phyloP scores from a whole-genome alignment of 2,329 filamentous ascomycete species.

The Sporothrix schenckii region DNA sequence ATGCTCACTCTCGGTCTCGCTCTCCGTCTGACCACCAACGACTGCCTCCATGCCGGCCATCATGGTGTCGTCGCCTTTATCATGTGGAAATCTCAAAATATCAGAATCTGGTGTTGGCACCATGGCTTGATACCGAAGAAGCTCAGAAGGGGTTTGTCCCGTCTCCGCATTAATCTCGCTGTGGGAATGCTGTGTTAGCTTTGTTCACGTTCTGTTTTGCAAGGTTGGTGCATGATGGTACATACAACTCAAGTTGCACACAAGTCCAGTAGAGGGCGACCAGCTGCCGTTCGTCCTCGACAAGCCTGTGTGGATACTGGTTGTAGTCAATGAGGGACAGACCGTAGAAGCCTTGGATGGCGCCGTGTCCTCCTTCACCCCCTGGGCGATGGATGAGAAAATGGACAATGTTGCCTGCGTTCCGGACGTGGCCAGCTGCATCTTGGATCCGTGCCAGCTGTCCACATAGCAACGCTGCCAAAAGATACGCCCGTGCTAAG shows the following conservation, averaged over 20 bases:
- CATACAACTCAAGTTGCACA: constrained; percentile 35
- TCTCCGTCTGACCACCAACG: not conserved
- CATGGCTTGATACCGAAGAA: constrained; percentile 31
- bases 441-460: constrained; percentile 32
- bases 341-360: not conserved
- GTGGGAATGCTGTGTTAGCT: not conserved
- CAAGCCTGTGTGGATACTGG: constrained; percentile 9
- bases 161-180: constrained; percentile 33
- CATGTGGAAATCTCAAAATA: not conserved
- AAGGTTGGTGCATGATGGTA: not conserved
- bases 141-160: constrained; percentile 23
- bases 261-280: constrained; percentile 34
- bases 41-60: not conserved
- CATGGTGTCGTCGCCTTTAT: not conserved
- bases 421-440: constrained; percentile 30
- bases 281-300: constrained; percentile 31
- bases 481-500: constrained; percentile 34
- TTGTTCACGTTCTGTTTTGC: not conserved
- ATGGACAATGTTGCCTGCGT: constrained; percentile 27
- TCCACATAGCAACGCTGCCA: constrained; percentile 34
- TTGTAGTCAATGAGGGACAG: constrained; percentile 31
- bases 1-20: not conserved
- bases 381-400: constrained; percentile 24
- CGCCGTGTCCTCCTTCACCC: not conserved
- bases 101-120: constrained; percentile 31